Conservation (phyloP, 352 stramenopile species). For the Phytophthora sp. region DNA sequence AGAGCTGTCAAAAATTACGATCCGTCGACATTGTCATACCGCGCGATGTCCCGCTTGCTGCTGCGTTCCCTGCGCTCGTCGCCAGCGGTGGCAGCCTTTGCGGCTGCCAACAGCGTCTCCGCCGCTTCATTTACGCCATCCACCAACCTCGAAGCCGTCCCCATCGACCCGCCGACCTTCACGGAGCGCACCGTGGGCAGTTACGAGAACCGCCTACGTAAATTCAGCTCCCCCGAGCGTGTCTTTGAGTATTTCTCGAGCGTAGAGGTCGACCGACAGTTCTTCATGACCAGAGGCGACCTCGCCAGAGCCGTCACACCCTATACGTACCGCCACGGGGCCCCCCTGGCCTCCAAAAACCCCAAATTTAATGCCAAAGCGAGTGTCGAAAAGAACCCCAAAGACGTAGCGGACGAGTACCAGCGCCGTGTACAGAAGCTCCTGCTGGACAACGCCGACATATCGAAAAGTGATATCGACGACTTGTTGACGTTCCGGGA, state of each 20-base stretch:
- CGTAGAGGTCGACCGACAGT: conserved; percentile 81
- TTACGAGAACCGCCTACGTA: conserved; percentile 90
- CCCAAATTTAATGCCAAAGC: conserved; percentile 83
- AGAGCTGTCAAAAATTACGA: background rate
- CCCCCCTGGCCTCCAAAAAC: conserved; percentile 80
- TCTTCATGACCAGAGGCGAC: conserved; percentile 86
- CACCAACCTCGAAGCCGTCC: conserved; percentile 29
- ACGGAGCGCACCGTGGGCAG: conserved; percentile 82
- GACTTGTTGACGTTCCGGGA: conserved; percentile 63
- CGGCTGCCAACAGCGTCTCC: conserved; percentile 19
- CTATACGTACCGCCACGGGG: conserved; percentile 80
- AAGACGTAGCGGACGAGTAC: conserved; percentile 63
- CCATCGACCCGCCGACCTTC: conserved; percentile 54
- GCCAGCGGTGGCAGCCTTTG: conserved; percentile 11
- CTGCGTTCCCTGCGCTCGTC: conserved; percentile 29
- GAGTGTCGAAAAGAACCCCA: conserved; percentile 47
- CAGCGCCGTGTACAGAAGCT: conserved; percentile 54
- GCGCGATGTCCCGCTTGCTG: conserved; percentile 44
- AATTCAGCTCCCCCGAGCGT: conserved; percentile 84
- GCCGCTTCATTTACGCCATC: background rate
- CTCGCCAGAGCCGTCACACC: conserved; percentile 84
- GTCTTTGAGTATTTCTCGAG: conserved; percentile 93
- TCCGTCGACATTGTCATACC: conserved; percentile 22
- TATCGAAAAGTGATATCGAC: conserved; percentile 54
- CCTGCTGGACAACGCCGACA: conserved; percentile 57